phyloP scores from a whole-genome alignment of 73 alveolate species.

The Paramecium biaurelia region DNA sequence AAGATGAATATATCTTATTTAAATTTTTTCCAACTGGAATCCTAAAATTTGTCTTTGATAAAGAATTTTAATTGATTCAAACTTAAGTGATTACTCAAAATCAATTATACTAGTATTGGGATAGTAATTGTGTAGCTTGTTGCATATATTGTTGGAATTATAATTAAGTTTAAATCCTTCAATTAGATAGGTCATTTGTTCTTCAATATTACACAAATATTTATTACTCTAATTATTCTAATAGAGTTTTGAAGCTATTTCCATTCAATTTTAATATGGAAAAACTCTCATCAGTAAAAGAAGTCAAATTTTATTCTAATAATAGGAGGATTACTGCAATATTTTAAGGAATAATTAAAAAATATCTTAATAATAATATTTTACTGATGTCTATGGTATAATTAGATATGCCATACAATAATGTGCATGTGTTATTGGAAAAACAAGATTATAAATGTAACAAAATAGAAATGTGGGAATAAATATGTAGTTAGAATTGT shows the following conservation, averaged over 20 bases:
- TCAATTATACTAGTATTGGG: neutral
- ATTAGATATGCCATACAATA: neutral
- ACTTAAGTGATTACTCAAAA: neutral
- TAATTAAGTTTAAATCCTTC: neutral
- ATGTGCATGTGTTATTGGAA: neutral
- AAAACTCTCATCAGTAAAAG: neutral
- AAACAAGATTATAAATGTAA: neutral
- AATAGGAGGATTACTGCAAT: neutral
- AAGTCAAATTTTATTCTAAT: neutral
- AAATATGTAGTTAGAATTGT: neutral
- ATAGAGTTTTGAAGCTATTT: neutral
- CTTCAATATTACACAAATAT: neutral
- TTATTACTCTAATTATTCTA: neutral
- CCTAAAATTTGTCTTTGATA: neutral
- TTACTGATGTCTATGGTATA: neutral
- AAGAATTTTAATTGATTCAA: neutral
- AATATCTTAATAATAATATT: neutral
- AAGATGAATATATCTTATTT: neutral
- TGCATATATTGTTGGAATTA: neutral
- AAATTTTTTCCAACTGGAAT: neutral
- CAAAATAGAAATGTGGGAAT: neutral
- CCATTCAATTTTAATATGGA: neutral
- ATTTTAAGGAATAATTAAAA: neutral
- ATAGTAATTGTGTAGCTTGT: neutral
- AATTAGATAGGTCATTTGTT: neutral